These are phyloP conservation scores for Fraxinus velutina DNA, from an alignment of 305 asterid genomes.

Conservation along the genomic window DNA sequence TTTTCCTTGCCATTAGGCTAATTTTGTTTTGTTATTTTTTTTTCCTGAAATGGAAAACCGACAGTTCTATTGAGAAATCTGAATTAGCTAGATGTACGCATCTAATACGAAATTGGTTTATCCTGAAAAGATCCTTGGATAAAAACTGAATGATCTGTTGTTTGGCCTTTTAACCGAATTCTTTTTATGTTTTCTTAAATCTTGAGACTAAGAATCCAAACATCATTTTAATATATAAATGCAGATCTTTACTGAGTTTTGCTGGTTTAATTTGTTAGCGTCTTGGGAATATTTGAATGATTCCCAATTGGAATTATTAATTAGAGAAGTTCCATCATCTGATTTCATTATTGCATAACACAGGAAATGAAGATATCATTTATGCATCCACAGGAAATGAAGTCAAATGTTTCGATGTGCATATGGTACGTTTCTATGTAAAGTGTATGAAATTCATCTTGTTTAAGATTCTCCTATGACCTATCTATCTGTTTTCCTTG, in stretches of 20 bases:
- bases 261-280: not conserved
- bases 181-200: not conserved
- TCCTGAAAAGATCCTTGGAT: not conserved
- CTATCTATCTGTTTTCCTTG: not conserved
- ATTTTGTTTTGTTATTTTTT: not conserved
- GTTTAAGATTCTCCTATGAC: not conserved
- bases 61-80: not conserved
- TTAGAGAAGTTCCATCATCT: constrained; percentile 1
- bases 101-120: not conserved
- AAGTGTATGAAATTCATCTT: not conserved
- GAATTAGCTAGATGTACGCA: not conserved
- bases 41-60: not conserved
- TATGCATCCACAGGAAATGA: constrained; percentile 66
- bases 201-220: not conserved
- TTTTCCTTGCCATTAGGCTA: not conserved
- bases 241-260: not conserved
- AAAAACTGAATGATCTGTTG: not conserved
- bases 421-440: constrained; percentile 46
- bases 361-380: constrained; percentile 80
- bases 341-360: constrained; percentile 20
- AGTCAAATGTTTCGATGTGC: constrained; percentile 69
- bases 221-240: not conserved
- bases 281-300: not conserved
- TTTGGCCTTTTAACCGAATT: not conserved
- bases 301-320: not conserved